A percentile compares a stretch with the other conserved stretches of the same genome.
phyloP scores from a whole-genome alignment of 2,329 filamentous ascomycete species.

The Aspergillus caelatus region DNA sequence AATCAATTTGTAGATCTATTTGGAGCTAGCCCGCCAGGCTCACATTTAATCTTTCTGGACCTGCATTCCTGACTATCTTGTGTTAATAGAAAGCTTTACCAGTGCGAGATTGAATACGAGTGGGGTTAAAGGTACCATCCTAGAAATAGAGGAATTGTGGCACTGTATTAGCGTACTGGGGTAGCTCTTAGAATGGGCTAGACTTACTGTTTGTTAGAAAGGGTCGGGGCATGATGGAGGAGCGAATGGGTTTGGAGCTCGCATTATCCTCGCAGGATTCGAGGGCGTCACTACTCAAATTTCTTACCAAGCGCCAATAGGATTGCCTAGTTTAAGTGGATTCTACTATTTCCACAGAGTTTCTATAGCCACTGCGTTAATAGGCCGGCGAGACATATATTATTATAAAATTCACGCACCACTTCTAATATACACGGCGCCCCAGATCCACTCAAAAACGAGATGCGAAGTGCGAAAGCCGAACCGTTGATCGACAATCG shows the following conservation, averaged over 20 bases:
- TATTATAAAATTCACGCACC: not conserved
- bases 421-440: not conserved
- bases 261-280: not conserved
- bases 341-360: not conserved
- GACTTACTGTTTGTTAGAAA: not conserved
- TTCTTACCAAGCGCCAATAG: not conserved
- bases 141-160: not conserved
- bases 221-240: not conserved
- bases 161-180: not conserved
- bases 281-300: not conserved
- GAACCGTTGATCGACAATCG: not conserved
- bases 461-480: conserved; percentile 1
- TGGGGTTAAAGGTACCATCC: not conserved
- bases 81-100: not conserved
- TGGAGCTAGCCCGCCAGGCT: not conserved
- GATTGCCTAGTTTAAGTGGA: not conserved
- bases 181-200: too few relatives aligned
- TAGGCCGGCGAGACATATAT: too few relatives aligned
- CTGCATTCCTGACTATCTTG: conserved; percentile 9
- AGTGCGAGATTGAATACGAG: too few relatives aligned
- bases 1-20: not conserved
- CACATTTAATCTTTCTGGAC: conserved; percentile 13
- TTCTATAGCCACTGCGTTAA: not conserved
- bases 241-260: not conserved
- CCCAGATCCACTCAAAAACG: not conserved